Evolutionary conservation across 2,329 filamentous ascomycete genomes (phyloP).

Genomic region (Aspergillus udagawae): DNA sequence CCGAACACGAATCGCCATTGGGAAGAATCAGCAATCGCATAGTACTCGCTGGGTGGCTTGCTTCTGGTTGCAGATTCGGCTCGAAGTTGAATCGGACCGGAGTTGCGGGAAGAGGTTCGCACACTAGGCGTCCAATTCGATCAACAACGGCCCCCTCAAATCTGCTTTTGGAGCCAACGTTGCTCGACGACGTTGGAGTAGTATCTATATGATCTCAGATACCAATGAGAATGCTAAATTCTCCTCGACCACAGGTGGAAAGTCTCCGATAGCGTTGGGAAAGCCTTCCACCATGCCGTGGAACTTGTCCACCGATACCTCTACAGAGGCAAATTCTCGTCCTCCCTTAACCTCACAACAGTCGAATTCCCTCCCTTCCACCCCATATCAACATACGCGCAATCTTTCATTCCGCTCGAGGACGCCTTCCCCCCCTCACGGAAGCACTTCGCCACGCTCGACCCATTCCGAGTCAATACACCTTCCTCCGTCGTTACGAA

Average conservation of each 20-base stretch:
- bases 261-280: constrained; percentile 40
- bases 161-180: constrained; percentile 23
- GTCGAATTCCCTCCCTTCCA: constrained; percentile 89
- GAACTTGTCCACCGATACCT: constrained; percentile 32
- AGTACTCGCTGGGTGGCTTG: neutral
- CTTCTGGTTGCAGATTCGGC: neutral
- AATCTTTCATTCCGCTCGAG: constrained; percentile 76
- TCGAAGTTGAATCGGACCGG: neutral
- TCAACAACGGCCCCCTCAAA: neutral
- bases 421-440: constrained; percentile 72
- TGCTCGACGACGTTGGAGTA: constrained; percentile 29
- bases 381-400: constrained; percentile 81
- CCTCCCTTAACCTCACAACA: constrained; percentile 58
- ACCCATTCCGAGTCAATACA: constrained; percentile 86
- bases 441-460: constrained; percentile 82
- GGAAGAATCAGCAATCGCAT: neutral
- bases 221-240: constrained; percentile 41
- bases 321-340: constrained; percentile 38
- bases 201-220: constrained; percentile 38
- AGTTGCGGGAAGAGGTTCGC: neutral
- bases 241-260: constrained; percentile 37
- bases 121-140: neutral
- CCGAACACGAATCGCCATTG: neutral
- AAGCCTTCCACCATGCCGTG: constrained; percentile 40
- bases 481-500: constrained; percentile 63